A percentile compares a stretch with the other conserved stretches of the same genome.
Evolutionary conservation across 306 rosid genomes (phyloP).

Genomic region (Sophora flavescens): DNA sequence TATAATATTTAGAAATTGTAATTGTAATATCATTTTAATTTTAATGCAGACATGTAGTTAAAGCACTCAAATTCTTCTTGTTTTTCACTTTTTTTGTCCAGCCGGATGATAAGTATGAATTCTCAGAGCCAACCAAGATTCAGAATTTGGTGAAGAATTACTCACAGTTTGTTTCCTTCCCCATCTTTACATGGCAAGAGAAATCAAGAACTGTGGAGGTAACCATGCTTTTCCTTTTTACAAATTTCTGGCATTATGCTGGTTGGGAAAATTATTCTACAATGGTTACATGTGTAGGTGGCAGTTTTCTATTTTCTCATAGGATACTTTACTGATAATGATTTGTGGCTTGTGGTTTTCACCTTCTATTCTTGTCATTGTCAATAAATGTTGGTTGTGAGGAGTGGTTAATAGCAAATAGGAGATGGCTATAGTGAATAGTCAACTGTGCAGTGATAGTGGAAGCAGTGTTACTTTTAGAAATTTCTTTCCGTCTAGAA

Average conservation of each 20-base stretch:
- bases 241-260: neutral
- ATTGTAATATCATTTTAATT: neutral
- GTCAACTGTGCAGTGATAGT: neutral
- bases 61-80: constrained; percentile 2
- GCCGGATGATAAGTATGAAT: constrained; percentile 96
- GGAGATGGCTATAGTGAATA: neutral
- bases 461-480: neutral
- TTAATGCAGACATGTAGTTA: neutral
- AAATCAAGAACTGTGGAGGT: constrained; percentile 94
- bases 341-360: constrained; percentile 12
- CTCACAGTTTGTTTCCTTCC: constrained; percentile 98
- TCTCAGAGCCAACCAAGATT: constrained; percentile 83
- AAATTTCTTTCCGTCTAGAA: neutral
- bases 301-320: constrained; percentile 10
- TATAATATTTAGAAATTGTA: neutral
- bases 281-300: neutral
- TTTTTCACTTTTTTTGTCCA: constrained; percentile 37
- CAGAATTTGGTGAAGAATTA: constrained; percentile 96
- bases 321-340: neutral
- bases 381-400: neutral
- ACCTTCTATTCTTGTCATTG: neutral
- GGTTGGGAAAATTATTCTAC: constrained; percentile 8
- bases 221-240: constrained; percentile 29
- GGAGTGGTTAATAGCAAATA: constrained; percentile 7
- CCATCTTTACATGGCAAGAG: constrained; percentile 96